Percentiles rank a stretch among this genome's conserved stretches.
Evolutionary conservation across 352 stramenopile species (phyloP).

Genomic region (Phytopythium vexans): DNA sequence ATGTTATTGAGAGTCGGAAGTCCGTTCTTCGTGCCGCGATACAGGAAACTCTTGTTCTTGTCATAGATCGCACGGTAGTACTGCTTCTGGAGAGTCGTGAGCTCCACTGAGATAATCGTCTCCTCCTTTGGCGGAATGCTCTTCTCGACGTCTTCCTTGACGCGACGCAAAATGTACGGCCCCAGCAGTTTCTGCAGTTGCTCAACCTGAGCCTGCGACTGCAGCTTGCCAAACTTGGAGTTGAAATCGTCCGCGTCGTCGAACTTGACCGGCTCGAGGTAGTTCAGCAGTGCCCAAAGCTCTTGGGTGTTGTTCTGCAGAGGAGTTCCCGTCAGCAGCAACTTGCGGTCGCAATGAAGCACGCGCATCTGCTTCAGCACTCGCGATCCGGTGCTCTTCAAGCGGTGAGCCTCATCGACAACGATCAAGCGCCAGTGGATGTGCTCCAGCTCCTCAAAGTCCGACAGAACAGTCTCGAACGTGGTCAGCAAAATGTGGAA

Average conservation of each 20-base stretch:
- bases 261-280: constrained; percentile 94
- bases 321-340: constrained; percentile 96
- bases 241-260: constrained; percentile 87
- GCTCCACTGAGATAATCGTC: constrained; percentile 95
- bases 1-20: constrained; percentile 97
- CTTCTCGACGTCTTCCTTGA: constrained; percentile 98
- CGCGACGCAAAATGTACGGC: constrained; percentile 94
- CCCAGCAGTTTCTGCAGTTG: constrained; percentile 92
- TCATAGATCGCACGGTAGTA: constrained; percentile 99
- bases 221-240: constrained; percentile 90
- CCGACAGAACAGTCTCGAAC: constrained; percentile 78
- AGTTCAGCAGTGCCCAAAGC: constrained; percentile 97
- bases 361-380: constrained; percentile 88
- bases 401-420: constrained; percentile 80
- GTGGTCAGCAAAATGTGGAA: constrained; percentile 85
- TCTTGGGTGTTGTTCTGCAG: constrained; percentile 97
- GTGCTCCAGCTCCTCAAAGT: constrained; percentile 84
- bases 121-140: constrained; percentile 96
- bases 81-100: constrained; percentile 98
- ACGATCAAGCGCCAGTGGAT: constrained; percentile 84
- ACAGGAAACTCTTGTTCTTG: constrained; percentile 98
- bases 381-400: constrained; percentile 75
- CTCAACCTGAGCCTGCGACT: constrained; percentile 93
- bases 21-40: constrained; percentile 82
- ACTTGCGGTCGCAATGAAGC: constrained; percentile 84